These are phyloP conservation scores for Globisporangium irregulare DNA, from an alignment of 352 stramenopile species.

Conservation along the genomic window DNA sequence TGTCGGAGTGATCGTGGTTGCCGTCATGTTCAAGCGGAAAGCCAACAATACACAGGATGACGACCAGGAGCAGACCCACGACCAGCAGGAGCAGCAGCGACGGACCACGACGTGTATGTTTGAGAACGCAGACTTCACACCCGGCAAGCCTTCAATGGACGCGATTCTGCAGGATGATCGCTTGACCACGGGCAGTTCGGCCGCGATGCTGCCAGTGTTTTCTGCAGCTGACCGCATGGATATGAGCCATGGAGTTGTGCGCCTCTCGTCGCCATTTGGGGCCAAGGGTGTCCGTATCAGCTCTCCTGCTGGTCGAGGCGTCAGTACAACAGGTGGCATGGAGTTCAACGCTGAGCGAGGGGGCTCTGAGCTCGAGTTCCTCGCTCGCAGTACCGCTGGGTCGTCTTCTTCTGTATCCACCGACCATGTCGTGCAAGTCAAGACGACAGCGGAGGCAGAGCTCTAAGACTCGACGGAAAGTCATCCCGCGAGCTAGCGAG, in stretches of 20 bases:
- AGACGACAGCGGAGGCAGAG: neutral
- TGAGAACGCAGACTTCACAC: conserved; percentile 17
- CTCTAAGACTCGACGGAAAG: conserved; percentile 4
- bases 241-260: conserved; percentile 10
- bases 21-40: conserved; percentile 17
- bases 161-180: conserved; percentile 18
- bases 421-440: conserved; percentile 9
- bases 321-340: conserved; percentile 8
- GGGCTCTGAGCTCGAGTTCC: neutral
- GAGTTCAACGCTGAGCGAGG: conserved; percentile 15
- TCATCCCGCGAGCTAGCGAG: neutral
- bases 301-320: neutral
- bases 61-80: neutral
- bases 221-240: conserved; percentile 12
- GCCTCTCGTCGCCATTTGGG: conserved; percentile 18
- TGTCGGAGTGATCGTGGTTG: conserved; percentile 8
- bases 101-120: conserved; percentile 16
- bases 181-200: conserved; percentile 10
- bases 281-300: conserved; percentile 15
- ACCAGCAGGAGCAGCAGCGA: conserved; percentile 5
- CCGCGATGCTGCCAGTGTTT: conserved; percentile 15
- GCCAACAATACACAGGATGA: neutral
- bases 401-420: neutral
- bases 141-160: conserved; percentile 11
- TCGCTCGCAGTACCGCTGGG: neutral